These are phyloP conservation scores for Capsella rubella DNA, from an alignment of 441 rosid genomes.

Conservation along the genomic window DNA sequence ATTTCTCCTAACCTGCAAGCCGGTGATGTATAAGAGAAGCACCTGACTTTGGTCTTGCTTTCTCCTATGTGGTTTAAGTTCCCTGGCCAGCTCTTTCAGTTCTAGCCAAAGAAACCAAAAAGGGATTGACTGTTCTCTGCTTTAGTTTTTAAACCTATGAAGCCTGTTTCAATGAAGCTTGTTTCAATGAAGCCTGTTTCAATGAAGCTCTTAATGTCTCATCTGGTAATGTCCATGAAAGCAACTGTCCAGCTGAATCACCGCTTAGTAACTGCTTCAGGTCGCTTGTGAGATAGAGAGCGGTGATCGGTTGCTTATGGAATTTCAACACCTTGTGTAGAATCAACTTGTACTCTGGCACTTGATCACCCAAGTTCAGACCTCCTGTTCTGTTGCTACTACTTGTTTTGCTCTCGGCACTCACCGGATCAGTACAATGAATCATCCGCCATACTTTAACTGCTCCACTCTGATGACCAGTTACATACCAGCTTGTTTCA, in stretches of 20 bases:
- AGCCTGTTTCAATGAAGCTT: slow-evolving; percentile 39
- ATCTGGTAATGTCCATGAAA: slow-evolving; percentile 90
- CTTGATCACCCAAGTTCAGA: slow-evolving; percentile 66
- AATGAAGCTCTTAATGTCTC: slow-evolving; percentile 71
- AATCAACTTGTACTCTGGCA: slow-evolving; percentile 85
- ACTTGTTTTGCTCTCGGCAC: slow-evolving; percentile 55
- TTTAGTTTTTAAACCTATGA: slow-evolving; percentile 37
- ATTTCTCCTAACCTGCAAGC: slow-evolving; percentile 34
- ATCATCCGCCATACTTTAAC: slow-evolving; percentile 98
- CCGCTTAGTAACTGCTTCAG: slow-evolving; percentile 96
- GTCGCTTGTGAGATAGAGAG: slow-evolving; percentile 80
- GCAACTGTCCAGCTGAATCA: slow-evolving; percentile 85
- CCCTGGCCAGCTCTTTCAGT: slow-evolving; percentile 43
- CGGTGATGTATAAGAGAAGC: slow-evolving; percentile 34
- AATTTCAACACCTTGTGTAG: slow-evolving; percentile 87
- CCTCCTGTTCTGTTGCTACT: slow-evolving; percentile 59
- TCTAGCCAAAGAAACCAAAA: slow-evolving; percentile 40
- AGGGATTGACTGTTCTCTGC: slow-evolving; percentile 34
- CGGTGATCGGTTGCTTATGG: slow-evolving; percentile 91
- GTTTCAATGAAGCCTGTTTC: slow-evolving; percentile 59
- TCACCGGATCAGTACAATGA: slow-evolving; percentile 70
- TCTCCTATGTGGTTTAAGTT: slow-evolving; percentile 39
- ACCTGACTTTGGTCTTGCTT: slow-evolving; percentile 36
- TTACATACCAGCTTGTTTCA: slow-evolving; percentile 92
- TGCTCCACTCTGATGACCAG: slow-evolving; percentile 99